Conservation (phyloP, 345 rosid species). For the Camelina neglecta region DNA sequence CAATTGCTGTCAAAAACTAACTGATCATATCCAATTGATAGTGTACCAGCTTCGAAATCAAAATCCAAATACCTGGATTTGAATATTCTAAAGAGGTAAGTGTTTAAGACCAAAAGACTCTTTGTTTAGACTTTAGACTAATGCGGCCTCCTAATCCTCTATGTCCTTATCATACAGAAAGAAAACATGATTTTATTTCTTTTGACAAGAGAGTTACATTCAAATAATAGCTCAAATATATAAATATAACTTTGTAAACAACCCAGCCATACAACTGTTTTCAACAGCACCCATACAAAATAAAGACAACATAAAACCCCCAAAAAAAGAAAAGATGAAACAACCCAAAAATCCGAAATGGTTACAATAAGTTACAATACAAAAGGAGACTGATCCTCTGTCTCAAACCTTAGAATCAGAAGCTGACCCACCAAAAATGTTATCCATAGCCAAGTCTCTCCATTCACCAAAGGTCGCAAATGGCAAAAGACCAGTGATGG, state of each 20-base stretch:
- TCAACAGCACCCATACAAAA: too few relatives aligned
- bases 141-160: too few relatives aligned
- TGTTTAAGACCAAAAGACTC: not conserved
- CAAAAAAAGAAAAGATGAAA: not conserved
- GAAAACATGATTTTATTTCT: too few relatives aligned
- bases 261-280: too few relatives aligned
- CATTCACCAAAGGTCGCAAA: conserved; percentile 72
- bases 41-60: too few relatives aligned
- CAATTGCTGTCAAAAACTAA: not conserved
- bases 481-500: conserved; percentile 72
- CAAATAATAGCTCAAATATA: too few relatives aligned
- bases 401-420: conserved; percentile 10
- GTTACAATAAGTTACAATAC: conserved; percentile 21
- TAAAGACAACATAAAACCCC: not conserved
- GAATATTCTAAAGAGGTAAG: not conserved
- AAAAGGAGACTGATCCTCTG: not conserved
- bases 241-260: too few relatives aligned
- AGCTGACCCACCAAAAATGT: not conserved
- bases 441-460: conserved; percentile 53
- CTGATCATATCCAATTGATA: not conserved
- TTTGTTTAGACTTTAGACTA: not conserved
- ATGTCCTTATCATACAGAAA: not conserved
- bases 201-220: too few relatives aligned
- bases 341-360: conserved; percentile 1
- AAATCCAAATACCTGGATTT: not conserved